Conservation (phyloP, 78 protist species). For the Protostelium mycophagum region DNA sequence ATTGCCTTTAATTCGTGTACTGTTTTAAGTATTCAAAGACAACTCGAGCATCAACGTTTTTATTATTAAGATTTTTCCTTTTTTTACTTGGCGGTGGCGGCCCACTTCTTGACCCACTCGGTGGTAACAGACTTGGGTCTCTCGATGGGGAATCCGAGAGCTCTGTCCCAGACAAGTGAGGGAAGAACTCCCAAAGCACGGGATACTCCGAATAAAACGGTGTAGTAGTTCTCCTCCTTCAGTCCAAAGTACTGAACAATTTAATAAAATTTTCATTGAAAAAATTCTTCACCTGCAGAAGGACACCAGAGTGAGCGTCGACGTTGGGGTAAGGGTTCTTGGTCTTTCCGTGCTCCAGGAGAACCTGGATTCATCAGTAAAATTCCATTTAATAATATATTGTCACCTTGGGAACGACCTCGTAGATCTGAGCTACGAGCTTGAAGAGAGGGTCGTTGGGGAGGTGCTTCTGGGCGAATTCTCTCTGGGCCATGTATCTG, state of each 20-base stretch:
- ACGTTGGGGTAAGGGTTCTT: slow-evolving; percentile 97
- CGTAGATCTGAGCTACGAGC: slow-evolving; percentile 72
- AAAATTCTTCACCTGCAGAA: slow-evolving; percentile 65
- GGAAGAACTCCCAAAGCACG: slow-evolving; percentile 95
- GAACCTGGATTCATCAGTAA: no score
- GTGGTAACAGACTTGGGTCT: slow-evolving; percentile 95
- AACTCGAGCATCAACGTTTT: no score
- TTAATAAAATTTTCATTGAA: slow-evolving; percentile 8
- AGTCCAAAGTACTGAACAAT: slow-evolving; percentile 70
- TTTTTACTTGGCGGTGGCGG: slow-evolving; percentile 8
- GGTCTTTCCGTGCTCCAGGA: slow-evolving; percentile 92
- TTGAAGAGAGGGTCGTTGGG: slow-evolving; percentile 91
- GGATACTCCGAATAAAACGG: slow-evolving; percentile 94
- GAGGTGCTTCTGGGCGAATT: slow-evolving; percentile 92
- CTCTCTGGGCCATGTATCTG: slow-evolving; percentile 95
- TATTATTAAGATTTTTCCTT: no score
- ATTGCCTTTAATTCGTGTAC: no score
- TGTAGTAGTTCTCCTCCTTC: slow-evolving; percentile 83
- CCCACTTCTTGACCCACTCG: slow-evolving; percentile 55
- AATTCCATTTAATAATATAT: no score
- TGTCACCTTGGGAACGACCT: slow-evolving; percentile 87
- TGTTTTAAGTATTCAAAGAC: no score
- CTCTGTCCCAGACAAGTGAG: slow-evolving; percentile 87
- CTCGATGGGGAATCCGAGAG: slow-evolving; percentile 91
- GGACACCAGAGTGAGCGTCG: slow-evolving; percentile 96